A percentile compares a stretch with the other conserved stretches of the same genome.
Conservation (phyloP, 2,329 filamentous ascomycete genomes). For the Claviceps sp. region DNA sequence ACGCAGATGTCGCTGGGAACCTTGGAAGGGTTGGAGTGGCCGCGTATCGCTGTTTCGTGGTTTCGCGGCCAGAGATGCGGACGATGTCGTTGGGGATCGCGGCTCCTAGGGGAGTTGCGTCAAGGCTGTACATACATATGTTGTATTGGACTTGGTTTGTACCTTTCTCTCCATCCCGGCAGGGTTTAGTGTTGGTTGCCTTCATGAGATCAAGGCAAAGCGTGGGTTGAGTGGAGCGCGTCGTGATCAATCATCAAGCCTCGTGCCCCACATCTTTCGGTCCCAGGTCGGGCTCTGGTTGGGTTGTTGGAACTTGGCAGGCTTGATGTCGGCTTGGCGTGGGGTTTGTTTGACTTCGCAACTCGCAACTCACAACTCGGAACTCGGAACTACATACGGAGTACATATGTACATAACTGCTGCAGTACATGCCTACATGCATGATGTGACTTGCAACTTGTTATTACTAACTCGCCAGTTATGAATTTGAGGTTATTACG, state of each 20-base stretch:
- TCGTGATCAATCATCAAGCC: neutral
- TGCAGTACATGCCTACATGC: no score
- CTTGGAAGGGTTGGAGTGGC: neutral
- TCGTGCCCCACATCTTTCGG: neutral
- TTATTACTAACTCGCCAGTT: no score
- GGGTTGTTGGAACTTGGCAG: no score
- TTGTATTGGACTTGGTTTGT: no score
- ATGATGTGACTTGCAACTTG: no score
- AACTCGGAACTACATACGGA: no score
- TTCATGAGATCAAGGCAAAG: neutral
- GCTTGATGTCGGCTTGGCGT: no score
- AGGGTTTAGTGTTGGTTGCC: constrained; percentile 6
- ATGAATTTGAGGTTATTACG: no score
- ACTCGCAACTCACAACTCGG: no score
- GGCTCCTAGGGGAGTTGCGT: constrained; percentile 3
- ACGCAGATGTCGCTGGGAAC: neutral
- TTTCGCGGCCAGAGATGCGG: neutral
- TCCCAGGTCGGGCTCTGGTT: neutral
- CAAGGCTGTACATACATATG: no score
- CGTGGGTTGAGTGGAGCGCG: neutral
- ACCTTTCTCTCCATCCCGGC: constrained; percentile 3
- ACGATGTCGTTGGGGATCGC: constrained; percentile 4
- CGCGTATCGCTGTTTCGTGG: constrained; percentile 1
- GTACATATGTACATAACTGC: no score
- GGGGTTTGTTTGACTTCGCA: neutral